These are phyloP conservation scores for Tulasnella sp. DNA, from an alignment of 768 basidiomycete genomes.

Conservation along the genomic window DNA sequence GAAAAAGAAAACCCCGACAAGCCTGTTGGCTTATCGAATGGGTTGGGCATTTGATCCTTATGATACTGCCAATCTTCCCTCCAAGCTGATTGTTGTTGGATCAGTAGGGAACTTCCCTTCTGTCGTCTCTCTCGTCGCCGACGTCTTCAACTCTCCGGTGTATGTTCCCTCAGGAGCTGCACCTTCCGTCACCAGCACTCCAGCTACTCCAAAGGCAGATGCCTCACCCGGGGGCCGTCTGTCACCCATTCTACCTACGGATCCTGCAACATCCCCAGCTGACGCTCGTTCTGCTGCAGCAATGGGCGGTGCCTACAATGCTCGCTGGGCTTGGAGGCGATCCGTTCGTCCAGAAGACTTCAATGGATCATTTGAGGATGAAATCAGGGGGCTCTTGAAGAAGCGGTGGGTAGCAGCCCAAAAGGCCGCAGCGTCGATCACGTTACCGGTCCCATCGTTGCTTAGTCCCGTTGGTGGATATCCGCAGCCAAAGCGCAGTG, in stretches of 20 bases:
- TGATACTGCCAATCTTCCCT: slow-evolving; percentile 50
- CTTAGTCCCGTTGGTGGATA: slow-evolving; percentile 1
- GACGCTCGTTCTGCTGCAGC: slow-evolving; percentile 35
- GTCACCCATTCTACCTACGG: slow-evolving; percentile 42
- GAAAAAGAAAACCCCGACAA: not conserved
- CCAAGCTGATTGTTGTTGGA: slow-evolving; percentile 55
- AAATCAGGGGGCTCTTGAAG: slow-evolving; percentile 53
- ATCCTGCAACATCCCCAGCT: slow-evolving; percentile 33
- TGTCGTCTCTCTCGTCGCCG: slow-evolving; percentile 64
- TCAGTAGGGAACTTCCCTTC: slow-evolving; percentile 77
- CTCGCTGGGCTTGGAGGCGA: slow-evolving; percentile 76
- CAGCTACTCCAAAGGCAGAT: not conserved
- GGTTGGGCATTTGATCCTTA: slow-evolving; percentile 71
- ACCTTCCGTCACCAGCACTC: slow-evolving; percentile 25
- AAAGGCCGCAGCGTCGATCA: slow-evolving; percentile 5
- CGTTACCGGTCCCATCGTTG: slow-evolving; percentile 26
- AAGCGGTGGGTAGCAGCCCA: slow-evolving; percentile 48
- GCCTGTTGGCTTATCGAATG: slow-evolving; percentile 25
- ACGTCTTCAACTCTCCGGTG: slow-evolving; percentile 72
- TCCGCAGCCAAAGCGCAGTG: slow-evolving; percentile 25
- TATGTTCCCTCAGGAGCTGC: slow-evolving; percentile 38
- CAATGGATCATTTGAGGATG: slow-evolving; percentile 63
- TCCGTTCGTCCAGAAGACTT: slow-evolving; percentile 17
- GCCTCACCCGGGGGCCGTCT: slow-evolving; percentile 42
- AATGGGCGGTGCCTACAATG: slow-evolving; percentile 64